Conservation (phyloP, 768 basidiomycete species). For the Mrakia gelida region DNA sequence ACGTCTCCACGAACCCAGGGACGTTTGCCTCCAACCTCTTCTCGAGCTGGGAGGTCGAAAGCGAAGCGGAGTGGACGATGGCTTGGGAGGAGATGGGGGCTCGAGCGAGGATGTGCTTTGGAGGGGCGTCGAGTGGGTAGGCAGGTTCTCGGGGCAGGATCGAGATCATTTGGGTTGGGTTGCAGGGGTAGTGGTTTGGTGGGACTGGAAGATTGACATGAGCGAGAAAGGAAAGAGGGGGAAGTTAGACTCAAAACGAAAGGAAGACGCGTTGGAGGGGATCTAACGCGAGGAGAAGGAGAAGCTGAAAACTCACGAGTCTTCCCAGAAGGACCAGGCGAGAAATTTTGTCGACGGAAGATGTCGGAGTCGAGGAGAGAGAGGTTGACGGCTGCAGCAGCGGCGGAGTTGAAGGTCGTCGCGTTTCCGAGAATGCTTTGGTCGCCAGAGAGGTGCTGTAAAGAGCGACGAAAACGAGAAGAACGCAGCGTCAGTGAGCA, state of each 20-base stretch:
- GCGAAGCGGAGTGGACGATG: constrained; percentile 38
- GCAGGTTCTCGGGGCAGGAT: constrained; percentile 2
- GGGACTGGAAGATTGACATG: constrained; percentile 5
- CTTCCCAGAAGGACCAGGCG: constrained; percentile 40
- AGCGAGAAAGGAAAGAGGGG: not conserved
- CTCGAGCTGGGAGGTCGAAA: constrained; percentile 48
- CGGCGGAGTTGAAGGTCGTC: constrained; percentile 68
- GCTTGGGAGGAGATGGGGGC: not conserved
- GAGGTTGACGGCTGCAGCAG: constrained; percentile 66
- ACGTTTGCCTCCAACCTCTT: constrained; percentile 27
- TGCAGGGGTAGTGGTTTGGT: constrained; percentile 24
- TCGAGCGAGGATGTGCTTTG: not conserved
- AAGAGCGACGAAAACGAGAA: not conserved
- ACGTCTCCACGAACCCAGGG: constrained; percentile 30
- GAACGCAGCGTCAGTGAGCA: not conserved
- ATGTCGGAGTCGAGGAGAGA: constrained; percentile 65
- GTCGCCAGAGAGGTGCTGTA: constrained; percentile 71
- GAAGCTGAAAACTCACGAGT: constrained; percentile 42
- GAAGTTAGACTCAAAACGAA: not conserved
- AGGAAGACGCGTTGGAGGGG: not conserved
- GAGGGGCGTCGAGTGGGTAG: not conserved
- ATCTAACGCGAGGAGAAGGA: not conserved
- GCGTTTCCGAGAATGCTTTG: constrained; percentile 59
- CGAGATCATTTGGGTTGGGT: not conserved
- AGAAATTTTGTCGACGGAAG: constrained; percentile 63